Evolutionary conservation across 345 rosid species (phyloP), one percentile per base, ranked within the genome.

Genomic region (Eucalyptus polyanthemos): DNA sequence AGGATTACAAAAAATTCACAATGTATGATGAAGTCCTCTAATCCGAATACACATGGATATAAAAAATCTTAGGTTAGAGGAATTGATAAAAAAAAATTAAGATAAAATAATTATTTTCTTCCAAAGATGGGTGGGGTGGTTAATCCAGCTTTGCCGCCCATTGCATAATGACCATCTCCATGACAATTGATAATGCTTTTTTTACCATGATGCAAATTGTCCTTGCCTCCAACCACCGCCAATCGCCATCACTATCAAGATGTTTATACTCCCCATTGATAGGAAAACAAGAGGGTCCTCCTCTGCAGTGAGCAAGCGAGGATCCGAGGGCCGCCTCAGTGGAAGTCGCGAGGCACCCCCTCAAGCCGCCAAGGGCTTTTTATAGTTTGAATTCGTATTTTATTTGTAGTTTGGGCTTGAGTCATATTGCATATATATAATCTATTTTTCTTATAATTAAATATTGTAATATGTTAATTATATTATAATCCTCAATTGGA

Each of bases 291-390:
- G 62, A 56, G 12, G 6, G 27, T 22, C 60, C 25, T 2, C 5
- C 2, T 51, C 2, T 0, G 2, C 9, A 7, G 0, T 15, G 56
- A 51, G 58, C 11, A 2, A 54, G 62, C 2, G 5, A 56, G 62
- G 62, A 1, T 2, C 13, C 29, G 0, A 0, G 62, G 29, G 62
- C 27, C 5, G 1, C 62, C 29, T 24, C 0, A 0, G 1, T 56
- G 29, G 27, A 24, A 24, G 62, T 22, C 1, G 0, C 1, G 3
- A 22, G 62, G 5, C 11, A 22, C 1, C 25, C 60, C 27, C 60
- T 56, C 12, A 0, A 56, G 62, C 62, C 1, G 1, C 29, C 12
- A 10, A 10, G 29, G 62, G 6, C 2, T 56, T 44, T 24, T 56
- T 24, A 56, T 56, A 56, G 3, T 22, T 56, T 56, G 13, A 56